A percentile compares a stretch with the other conserved stretches of the same genome.
phyloP scores from a whole-genome alignment of 352 stramenopile genomes.

The Globisporangium heterothallicum region DNA sequence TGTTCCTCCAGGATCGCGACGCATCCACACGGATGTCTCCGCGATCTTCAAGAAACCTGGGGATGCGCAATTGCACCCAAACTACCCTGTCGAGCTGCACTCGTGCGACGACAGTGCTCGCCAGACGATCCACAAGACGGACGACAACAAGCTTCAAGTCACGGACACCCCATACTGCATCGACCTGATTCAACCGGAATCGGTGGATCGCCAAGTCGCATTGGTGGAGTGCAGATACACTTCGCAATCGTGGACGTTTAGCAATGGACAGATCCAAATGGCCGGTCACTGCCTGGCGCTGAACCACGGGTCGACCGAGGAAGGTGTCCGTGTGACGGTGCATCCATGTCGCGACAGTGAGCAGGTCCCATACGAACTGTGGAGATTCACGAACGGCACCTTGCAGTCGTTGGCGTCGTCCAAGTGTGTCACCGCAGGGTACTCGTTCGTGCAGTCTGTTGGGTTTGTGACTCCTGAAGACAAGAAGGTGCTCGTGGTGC shows the following conservation, averaged over 20 bases:
- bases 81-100: conserved; percentile 56
- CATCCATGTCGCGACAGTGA: conserved; percentile 40
- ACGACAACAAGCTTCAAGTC: conserved; percentile 71
- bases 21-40: conserved; percentile 49
- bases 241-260: conserved; percentile 59
- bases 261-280: conserved; percentile 48
- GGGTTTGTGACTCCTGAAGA: conserved; percentile 71
- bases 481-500: conserved; percentile 71
- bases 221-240: conserved; percentile 71
- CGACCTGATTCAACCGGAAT: conserved; percentile 25
- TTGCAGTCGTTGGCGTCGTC: conserved; percentile 40
- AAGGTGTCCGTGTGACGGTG: conserved; percentile 45
- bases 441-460: conserved; percentile 62
- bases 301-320: conserved; percentile 53
- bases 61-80: conserved; percentile 51
- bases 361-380: conserved; percentile 39
- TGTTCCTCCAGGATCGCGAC: conserved; percentile 67
- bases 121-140: conserved; percentile 46
- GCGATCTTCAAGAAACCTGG: conserved; percentile 47
- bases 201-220: conserved; percentile 50
- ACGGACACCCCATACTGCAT: conserved; percentile 57
- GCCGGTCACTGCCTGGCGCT: conserved; percentile 58
- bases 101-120: conserved; percentile 62
- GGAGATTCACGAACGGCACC: conserved; percentile 51
- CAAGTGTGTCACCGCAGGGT: conserved; percentile 77